These are phyloP conservation scores for Cubamyces sp. DNA, from an alignment of 768 basidiomycete genomes.

Conservation along the genomic window DNA sequence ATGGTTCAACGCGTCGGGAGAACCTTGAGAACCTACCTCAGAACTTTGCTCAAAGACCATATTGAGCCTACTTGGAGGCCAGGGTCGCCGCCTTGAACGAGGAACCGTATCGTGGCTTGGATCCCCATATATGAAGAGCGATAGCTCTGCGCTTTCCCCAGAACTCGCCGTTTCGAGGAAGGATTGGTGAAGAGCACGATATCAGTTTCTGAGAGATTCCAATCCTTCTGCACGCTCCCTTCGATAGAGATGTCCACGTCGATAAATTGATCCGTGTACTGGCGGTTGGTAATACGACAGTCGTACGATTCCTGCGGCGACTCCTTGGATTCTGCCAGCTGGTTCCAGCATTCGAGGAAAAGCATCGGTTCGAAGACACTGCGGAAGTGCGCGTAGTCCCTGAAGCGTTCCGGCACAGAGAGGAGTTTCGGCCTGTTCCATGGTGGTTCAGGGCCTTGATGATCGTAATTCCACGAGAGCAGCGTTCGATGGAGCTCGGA, in stretches of 20 bases:
- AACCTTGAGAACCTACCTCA: conserved; percentile 60
- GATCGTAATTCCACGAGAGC: conserved; percentile 86
- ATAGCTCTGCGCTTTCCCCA: conserved; percentile 73
- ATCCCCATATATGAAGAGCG: conserved; percentile 47
- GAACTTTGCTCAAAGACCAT: conserved; percentile 80
- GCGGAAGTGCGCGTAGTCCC: conserved; percentile 67
- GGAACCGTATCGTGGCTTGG: conserved; percentile 64
- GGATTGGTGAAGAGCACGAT: conserved; percentile 76
- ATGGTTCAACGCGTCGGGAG: neutral
- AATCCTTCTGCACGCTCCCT: conserved; percentile 64
- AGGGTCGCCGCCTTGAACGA: conserved; percentile 48
- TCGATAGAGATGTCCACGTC: conserved; percentile 74
- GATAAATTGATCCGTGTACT: conserved; percentile 79
- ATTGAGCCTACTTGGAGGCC: conserved; percentile 65
- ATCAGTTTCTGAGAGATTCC: conserved; percentile 81
- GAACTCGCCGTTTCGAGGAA: conserved; percentile 52
- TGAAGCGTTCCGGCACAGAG: conserved; percentile 69
- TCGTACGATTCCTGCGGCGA: conserved; percentile 56
- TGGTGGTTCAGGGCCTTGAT: conserved; percentile 66
- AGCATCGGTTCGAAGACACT: conserved; percentile 83
- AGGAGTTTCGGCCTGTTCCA: conserved; percentile 40
- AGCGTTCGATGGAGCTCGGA: conserved; percentile 75
- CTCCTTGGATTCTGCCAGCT: conserved; percentile 78
- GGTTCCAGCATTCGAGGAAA: conserved; percentile 89
- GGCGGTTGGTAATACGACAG: conserved; percentile 68